Evolutionary conservation across 805 yeast species (phyloP).

Genomic region (Komagataella phaffii): DNA sequence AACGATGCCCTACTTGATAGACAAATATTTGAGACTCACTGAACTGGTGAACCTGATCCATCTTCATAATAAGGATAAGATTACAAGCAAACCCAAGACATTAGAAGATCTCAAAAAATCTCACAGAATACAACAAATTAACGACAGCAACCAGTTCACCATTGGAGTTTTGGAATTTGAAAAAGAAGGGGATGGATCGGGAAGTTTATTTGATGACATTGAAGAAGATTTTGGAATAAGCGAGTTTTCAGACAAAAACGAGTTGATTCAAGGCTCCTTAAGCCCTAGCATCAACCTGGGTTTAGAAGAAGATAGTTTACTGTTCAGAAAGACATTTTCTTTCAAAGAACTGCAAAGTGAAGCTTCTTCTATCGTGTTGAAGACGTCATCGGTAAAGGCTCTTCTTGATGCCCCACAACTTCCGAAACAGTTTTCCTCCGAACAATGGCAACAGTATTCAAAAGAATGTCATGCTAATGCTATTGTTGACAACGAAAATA

Average conservation of each 20-base stretch:
- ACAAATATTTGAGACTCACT: constrained; percentile 46
- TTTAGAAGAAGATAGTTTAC: constrained; percentile 10
- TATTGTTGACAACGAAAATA: neutral
- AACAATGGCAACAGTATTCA: neutral
- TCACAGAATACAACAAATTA: constrained; percentile 1
- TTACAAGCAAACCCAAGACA: constrained; percentile 6
- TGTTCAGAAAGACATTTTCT: constrained; percentile 27
- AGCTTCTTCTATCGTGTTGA: constrained; percentile 19
- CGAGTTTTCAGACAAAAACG: constrained; percentile 34
- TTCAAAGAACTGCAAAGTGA: constrained; percentile 28
- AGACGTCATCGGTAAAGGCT: constrained; percentile 7
- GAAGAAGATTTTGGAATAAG: constrained; percentile 48
- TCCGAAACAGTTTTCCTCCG: neutral
- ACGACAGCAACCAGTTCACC: constrained; percentile 8
- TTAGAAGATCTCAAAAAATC: constrained; percentile 7
- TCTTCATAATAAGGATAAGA: constrained; percentile 8
- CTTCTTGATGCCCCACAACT: neutral
- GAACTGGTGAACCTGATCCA: constrained; percentile 38
- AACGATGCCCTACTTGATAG: constrained; percentile 55
- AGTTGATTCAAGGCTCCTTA: neutral
- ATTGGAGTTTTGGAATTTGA: constrained; percentile 22
- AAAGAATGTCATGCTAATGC: neutral
- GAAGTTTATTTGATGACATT: constrained; percentile 24
- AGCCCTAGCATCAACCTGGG: neutral
- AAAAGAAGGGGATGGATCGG: constrained; percentile 5